These are phyloP conservation scores for Pseudopyricularia cyperi DNA, from an alignment of 2,329 filamentous ascomycete genomes.

Conservation along the genomic window DNA sequence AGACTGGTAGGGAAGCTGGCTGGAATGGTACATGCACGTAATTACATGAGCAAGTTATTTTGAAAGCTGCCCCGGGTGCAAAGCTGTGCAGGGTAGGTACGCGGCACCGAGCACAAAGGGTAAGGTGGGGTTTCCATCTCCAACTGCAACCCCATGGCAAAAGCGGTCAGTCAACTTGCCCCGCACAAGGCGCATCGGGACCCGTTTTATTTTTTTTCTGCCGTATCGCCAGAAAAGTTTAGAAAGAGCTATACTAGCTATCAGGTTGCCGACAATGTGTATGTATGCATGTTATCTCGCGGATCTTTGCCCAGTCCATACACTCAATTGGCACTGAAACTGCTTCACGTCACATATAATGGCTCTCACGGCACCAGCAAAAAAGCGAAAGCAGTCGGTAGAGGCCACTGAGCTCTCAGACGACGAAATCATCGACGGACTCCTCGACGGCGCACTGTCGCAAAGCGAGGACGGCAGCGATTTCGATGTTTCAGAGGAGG, in stretches of 20 bases:
- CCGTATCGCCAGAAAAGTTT: neutral
- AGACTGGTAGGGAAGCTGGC: no score
- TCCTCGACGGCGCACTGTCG: conserved; percentile 43
- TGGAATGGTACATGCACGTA: no score
- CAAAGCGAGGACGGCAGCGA: conserved; percentile 44
- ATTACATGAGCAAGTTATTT: no score
- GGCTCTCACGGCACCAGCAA: conserved; percentile 26
- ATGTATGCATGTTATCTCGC: no score
- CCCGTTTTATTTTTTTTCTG: neutral
- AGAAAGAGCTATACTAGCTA: neutral
- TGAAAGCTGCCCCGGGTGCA: no score
- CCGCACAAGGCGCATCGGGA: neutral
- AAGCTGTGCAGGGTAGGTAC: no score
- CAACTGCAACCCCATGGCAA: neutral
- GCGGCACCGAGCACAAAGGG: no score
- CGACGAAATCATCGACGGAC: conserved; percentile 42
- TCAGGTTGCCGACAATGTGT: no score
- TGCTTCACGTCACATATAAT: conserved; percentile 14
- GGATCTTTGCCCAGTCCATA: neutral
- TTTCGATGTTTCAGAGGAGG: conserved; percentile 22
- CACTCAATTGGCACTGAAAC: neutral
- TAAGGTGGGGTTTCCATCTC: no score
- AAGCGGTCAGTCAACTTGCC: neutral
- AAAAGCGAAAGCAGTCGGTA: conserved; percentile 54
- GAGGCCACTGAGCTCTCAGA: conserved; percentile 43